These are phyloP conservation scores for Mucor indicus DNA, from an alignment of 371 early-diverging fungal species.

Conservation along the genomic window DNA sequence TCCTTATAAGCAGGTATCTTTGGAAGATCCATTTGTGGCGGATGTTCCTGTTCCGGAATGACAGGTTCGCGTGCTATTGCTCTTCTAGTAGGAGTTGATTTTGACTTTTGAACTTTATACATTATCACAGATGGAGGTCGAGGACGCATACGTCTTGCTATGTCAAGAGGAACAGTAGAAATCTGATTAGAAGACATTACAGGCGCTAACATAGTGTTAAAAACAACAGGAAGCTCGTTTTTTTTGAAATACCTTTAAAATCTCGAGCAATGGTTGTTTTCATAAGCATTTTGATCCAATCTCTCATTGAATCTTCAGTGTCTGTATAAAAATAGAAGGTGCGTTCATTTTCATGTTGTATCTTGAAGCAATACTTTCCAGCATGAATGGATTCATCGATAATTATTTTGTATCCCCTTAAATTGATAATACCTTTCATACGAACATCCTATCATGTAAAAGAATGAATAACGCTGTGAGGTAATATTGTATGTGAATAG, in stretches of 20 bases:
- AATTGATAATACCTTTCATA: slow-evolving; percentile 56
- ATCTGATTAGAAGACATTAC: slow-evolving; percentile 69
- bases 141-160: slow-evolving; percentile 63
- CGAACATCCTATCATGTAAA: slow-evolving; percentile 35
- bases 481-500: neutral
- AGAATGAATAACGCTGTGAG: too few species aligned
- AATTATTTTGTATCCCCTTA: slow-evolving; percentile 56
- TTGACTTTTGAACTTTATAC: slow-evolving; percentile 31
- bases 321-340: slow-evolving; percentile 66
- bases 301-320: slow-evolving; percentile 49
- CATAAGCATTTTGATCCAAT: slow-evolving; percentile 67
- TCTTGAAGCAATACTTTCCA: slow-evolving; percentile 70
- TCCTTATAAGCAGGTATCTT: slow-evolving; percentile 13
- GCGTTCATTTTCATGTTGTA: slow-evolving; percentile 59
- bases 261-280: slow-evolving; percentile 70
- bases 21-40: neutral
- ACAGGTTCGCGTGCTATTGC: slow-evolving; percentile 26
- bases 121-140: slow-evolving; percentile 63
- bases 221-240: too few species aligned
- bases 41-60: neutral
- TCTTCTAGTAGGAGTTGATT: slow-evolving; percentile 21
- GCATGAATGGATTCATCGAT: slow-evolving; percentile 60
- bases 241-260: slow-evolving; percentile 40
- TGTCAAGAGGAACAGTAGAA: slow-evolving; percentile 58
- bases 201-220: too few species aligned